phyloP scores from a whole-genome alignment of 2,329 filamentous ascomycete species.

The Pyrenochaeta sp. region DNA sequence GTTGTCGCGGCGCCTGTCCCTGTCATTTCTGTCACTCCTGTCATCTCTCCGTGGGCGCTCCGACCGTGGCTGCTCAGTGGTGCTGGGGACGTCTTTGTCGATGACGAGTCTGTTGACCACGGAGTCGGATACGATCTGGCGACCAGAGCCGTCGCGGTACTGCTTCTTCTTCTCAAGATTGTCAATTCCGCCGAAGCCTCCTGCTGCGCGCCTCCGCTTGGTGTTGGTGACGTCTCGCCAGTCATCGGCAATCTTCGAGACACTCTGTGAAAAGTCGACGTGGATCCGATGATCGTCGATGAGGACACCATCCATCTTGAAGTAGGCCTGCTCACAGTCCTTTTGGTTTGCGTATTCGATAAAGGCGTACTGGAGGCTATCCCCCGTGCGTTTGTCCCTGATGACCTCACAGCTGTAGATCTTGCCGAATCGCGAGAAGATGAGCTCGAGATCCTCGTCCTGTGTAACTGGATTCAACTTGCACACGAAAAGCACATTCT shows the following conservation, averaged over 20 bases:
- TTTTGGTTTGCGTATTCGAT: conserved; percentile 95
- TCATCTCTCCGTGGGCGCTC: conserved; percentile 57
- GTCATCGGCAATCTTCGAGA: conserved; percentile 81
- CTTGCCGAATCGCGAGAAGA: conserved; percentile 95
- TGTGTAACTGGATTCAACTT: conserved; percentile 97
- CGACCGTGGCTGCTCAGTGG: conserved; percentile 13
- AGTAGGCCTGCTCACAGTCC: conserved; percentile 93
- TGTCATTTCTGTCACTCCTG: conserved; percentile 1
- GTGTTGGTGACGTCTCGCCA: conserved; percentile 88
- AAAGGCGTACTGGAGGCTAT: conserved; percentile 96
- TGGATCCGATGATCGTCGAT: conserved; percentile 98
- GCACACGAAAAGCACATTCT: conserved; percentile 98
- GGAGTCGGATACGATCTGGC: conserved; percentile 40
- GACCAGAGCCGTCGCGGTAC: conserved; percentile 60
- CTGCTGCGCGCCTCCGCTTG: conserved; percentile 70
- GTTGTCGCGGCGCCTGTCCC: conserved; percentile 1
- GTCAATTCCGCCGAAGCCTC: conserved; percentile 89
- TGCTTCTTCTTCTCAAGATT: conserved; percentile 90
- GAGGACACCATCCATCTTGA: conserved; percentile 97
- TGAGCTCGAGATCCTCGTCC: conserved; percentile 91
- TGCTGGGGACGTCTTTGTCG: conserved; percentile 28
- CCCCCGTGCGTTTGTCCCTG: conserved; percentile 88
- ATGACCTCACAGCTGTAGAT: conserved; percentile 97
- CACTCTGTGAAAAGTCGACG: conserved; percentile 97
- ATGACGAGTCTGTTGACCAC: conserved; percentile 42